A percentile compares a stretch with the other conserved stretches of the same genome.
Conservation (phyloP, 306 rosid species). For the Betula pendula region DNA sequence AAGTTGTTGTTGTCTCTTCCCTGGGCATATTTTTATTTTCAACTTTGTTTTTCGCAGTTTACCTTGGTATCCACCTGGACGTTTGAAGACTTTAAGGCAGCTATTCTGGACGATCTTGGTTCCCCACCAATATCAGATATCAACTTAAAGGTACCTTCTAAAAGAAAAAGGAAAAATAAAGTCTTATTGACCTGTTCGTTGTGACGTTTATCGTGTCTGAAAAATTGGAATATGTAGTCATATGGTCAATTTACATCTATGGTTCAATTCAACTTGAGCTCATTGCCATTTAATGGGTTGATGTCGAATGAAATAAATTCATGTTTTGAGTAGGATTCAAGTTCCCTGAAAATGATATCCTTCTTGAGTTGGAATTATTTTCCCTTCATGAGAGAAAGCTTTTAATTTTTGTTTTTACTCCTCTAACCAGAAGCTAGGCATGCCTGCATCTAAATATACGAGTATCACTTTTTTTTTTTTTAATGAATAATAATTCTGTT, state of each 20-base stretch:
- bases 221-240: neutral
- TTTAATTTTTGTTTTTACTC: neutral
- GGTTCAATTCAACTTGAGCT: neutral
- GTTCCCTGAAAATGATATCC: neutral
- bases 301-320: neutral
- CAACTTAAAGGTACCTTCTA: slow-evolving; percentile 70
- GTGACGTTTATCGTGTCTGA: neutral
- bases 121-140: slow-evolving; percentile 63
- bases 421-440: neutral
- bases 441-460: neutral
- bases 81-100: slow-evolving; percentile 72
- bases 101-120: slow-evolving; percentile 56
- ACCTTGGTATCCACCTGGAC: slow-evolving; percentile 57
- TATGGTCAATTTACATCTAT: neutral
- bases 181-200: too few relatives aligned
- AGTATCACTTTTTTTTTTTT: neutral
- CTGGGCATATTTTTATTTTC: slow-evolving; percentile 23
- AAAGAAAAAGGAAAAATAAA: neutral
- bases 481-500: too few relatives aligned
- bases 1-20: slow-evolving; percentile 18
- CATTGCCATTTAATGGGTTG: neutral
- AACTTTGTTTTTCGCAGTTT: slow-evolving; percentile 44
- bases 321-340: neutral
- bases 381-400: neutral
- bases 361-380: neutral